These are phyloP conservation scores for Rauvolfia tetraphylla DNA, from an alignment of 257 asterid species.

Conservation along the genomic window DNA sequence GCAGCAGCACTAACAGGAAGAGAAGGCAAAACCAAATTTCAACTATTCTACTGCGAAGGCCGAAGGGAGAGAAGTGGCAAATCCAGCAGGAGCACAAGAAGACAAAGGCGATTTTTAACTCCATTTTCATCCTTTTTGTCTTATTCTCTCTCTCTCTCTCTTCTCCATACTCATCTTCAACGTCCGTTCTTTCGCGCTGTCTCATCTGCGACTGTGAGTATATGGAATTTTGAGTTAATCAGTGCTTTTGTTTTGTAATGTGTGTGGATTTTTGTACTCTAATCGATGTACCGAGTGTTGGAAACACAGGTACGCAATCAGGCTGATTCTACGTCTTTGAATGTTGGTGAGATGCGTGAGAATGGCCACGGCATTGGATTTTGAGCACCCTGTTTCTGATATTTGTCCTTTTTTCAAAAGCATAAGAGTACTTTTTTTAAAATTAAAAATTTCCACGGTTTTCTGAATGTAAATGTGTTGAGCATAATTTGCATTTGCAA, in stretches of 20 bases:
- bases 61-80: background rate
- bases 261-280: background rate
- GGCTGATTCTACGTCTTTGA: background rate
- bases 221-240: background rate
- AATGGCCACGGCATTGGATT: background rate
- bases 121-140: conserved; percentile 9
- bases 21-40: background rate
- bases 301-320: background rate
- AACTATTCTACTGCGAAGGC: background rate
- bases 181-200: background rate
- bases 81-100: background rate
- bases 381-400: background rate
- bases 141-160: background rate
- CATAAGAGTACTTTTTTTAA: no score
- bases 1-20: no score
- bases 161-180: conserved; percentile 1
- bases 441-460: background rate
- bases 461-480: background rate
- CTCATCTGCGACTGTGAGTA: conserved; percentile 2
- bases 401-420: background rate
- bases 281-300: background rate
- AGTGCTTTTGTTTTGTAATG: background rate
- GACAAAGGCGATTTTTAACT: background rate
- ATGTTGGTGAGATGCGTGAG: conserved; percentile 1
- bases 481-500: background rate